These are phyloP conservation scores for Aureobasidium subglaciale DNA, from an alignment of 2,329 filamentous ascomycete genomes.

Conservation along the genomic window DNA sequence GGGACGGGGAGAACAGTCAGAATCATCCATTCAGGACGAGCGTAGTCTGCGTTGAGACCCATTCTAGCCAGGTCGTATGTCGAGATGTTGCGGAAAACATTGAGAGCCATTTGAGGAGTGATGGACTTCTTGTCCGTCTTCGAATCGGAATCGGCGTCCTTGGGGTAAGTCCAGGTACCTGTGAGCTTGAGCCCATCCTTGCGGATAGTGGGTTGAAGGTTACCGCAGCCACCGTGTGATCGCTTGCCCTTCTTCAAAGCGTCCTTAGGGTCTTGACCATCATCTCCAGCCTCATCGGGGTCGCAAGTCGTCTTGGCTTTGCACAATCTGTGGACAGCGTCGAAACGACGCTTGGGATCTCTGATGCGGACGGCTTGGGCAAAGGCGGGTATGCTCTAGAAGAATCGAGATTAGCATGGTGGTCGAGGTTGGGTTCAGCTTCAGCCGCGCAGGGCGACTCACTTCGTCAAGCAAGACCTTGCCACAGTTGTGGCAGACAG, in stretches of 20 bases:
- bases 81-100: slow-evolving; percentile 78
- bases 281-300: slow-evolving; percentile 61
- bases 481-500: slow-evolving; percentile 97
- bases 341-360: slow-evolving; percentile 91
- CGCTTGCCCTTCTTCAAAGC: slow-evolving; percentile 43
- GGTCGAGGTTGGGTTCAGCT: slow-evolving; percentile 25
- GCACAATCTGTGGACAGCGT: slow-evolving; percentile 83
- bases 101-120: slow-evolving; percentile 75
- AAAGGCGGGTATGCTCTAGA: slow-evolving; percentile 78
- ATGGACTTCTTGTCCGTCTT: slow-evolving; percentile 74
- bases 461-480: slow-evolving; percentile 97
- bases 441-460: slow-evolving; percentile 56
- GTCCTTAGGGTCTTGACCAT: slow-evolving; percentile 52
- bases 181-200: slow-evolving; percentile 79
- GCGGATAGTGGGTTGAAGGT: slow-evolving; percentile 78
- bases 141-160: slow-evolving; percentile 66
- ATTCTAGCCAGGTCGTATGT: slow-evolving; percentile 77
- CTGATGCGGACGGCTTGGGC: slow-evolving; percentile 72
- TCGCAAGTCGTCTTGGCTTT: slow-evolving; percentile 84
- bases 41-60: slow-evolving; percentile 89
- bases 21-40: slow-evolving; percentile 97
- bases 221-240: slow-evolving; percentile 85
- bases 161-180: slow-evolving; percentile 63
- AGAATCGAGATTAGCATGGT: slow-evolving; percentile 19
- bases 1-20: slow-evolving; percentile 91